Percentiles rank a stretch among this genome's conserved stretches.
phyloP scores from a whole-genome alignment of 345 rosid species.

The Erodium maritimum region DNA sequence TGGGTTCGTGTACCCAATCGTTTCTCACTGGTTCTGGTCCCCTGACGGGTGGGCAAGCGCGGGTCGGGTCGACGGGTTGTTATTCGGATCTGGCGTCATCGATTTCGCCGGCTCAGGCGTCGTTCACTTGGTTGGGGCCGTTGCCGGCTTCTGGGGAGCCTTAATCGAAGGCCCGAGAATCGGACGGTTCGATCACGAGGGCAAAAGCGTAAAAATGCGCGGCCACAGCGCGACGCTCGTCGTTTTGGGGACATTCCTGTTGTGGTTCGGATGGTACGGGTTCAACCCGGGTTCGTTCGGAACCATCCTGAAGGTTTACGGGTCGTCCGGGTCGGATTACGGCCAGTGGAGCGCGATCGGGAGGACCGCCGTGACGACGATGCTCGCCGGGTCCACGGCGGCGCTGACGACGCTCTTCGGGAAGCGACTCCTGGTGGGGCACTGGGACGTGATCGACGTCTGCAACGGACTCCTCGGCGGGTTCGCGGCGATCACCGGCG shows the following conservation, averaged over 20 bases:
- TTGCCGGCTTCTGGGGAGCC: conserved; percentile 40
- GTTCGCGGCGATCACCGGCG: conserved; percentile 75
- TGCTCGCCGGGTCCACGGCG: conserved; percentile 76
- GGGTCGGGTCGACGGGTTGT: conserved; percentile 14
- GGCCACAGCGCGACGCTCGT: conserved; percentile 32
- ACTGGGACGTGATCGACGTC: conserved; percentile 86
- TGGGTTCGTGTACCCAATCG: conserved; percentile 52
- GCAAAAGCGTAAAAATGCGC: conserved; percentile 18
- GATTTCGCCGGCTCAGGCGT: conserved; percentile 38
- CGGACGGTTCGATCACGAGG: conserved; percentile 20
- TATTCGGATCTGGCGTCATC: conserved; percentile 36
- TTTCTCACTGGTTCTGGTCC: conserved; percentile 62
- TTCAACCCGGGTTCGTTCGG: conserved; percentile 32
- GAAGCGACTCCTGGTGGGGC: conserved; percentile 59
- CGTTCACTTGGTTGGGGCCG: conserved; percentile 35
- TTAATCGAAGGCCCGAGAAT: conserved; percentile 30
- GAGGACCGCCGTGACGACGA: conserved; percentile 84
- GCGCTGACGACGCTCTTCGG: conserved; percentile 85
- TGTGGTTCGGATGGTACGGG: conserved; percentile 38
- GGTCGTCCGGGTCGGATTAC: conserved; percentile 6
- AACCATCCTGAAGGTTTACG: conserved; percentile 15
- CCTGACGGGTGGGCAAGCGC: conserved; percentile 57
- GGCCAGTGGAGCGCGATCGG: conserved; percentile 72
- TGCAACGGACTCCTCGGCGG: conserved; percentile 90
- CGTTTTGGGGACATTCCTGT: conserved; percentile 21